Conservation (phyloP, 108 stramenopile genomes). For the Nannochloropsis granulata region DNA sequence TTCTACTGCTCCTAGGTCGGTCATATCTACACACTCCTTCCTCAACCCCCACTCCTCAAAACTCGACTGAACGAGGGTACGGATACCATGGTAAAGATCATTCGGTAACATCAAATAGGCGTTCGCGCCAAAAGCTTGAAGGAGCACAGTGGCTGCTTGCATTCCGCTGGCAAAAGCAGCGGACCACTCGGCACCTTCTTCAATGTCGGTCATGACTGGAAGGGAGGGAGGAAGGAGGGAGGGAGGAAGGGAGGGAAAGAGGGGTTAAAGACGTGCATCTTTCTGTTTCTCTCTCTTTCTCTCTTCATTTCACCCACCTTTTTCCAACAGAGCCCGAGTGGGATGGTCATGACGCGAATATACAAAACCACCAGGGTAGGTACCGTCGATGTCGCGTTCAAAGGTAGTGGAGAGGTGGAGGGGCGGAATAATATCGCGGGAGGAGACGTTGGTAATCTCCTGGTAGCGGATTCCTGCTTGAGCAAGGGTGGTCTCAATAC, state of each 20-base stretch:
- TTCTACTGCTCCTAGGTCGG: neutral
- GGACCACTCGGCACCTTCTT: conserved; percentile 1
- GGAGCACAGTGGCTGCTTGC: conserved; percentile 55
- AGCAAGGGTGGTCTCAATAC: neutral
- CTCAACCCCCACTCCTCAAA: neutral
- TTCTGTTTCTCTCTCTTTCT: neutral
- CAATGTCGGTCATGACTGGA: neutral
- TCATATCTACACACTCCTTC: neutral
- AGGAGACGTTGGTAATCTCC: neutral
- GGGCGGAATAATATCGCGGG: neutral
- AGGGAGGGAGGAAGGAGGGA: neutral
- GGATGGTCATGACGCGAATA: conserved; percentile 10
- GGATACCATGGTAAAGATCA: neutral
- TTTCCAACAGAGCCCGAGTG: neutral
- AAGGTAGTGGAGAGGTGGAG: conserved; percentile 4
- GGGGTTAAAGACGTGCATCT: neutral
- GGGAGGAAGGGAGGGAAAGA: neutral
- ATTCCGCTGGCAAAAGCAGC: conserved; percentile 73
- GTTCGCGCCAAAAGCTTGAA: conserved; percentile 42
- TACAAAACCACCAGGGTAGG: neutral
- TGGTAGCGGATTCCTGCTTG: neutral
- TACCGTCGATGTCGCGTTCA: neutral
- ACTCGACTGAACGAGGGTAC: neutral
- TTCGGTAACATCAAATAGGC: neutral
- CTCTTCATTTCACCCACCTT: neutral